Percentiles rank a stretch among this genome's conserved stretches.
phyloP scores from a whole-genome alignment of 129 eudicot genomes.

The Scalesia atractyloides region DNA sequence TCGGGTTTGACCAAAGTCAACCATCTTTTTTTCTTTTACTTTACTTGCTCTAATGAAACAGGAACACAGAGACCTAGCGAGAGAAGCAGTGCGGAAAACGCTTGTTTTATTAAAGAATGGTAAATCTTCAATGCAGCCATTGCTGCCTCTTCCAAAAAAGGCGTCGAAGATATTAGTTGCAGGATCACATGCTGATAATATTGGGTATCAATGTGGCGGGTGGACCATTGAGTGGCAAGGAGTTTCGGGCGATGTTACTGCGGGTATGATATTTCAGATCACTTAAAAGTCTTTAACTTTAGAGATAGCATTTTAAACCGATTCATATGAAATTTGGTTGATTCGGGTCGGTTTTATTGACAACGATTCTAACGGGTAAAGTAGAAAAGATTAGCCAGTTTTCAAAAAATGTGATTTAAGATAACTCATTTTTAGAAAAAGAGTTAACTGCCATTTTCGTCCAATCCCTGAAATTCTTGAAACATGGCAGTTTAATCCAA shows the following conservation, averaged over 20 bases:
- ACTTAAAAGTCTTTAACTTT: not conserved
- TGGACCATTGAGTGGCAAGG: constrained; percentile 89
- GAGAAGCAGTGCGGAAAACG: constrained; percentile 76
- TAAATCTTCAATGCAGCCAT: constrained; percentile 35
- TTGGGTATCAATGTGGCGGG: constrained; percentile 78
- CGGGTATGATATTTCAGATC: constrained; percentile 36
- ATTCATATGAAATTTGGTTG: not conserved
- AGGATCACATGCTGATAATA: constrained; percentile 71
- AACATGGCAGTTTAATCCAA: no score
- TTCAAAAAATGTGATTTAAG: not conserved
- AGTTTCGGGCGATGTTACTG: constrained; percentile 46
- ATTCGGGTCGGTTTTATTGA: not conserved
- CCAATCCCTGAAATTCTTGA: no score
- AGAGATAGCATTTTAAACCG: not conserved
- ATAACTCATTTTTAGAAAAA: not conserved
- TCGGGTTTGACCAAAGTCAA: not conserved
- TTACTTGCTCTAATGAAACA: constrained; percentile 2
- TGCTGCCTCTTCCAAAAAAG: constrained; percentile 69
- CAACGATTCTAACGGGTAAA: not conserved
- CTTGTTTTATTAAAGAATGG: constrained; percentile 77
- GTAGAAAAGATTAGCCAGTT: not conserved
- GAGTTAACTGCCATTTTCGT: no score
- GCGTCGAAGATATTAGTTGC: constrained; percentile 58
- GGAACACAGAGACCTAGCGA: constrained; percentile 66
- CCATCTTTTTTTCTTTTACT: not conserved